These are phyloP conservation scores for Gilbertella persicaria DNA, from an alignment of 371 early-diverging fungal genomes.

Conservation along the genomic window DNA sequence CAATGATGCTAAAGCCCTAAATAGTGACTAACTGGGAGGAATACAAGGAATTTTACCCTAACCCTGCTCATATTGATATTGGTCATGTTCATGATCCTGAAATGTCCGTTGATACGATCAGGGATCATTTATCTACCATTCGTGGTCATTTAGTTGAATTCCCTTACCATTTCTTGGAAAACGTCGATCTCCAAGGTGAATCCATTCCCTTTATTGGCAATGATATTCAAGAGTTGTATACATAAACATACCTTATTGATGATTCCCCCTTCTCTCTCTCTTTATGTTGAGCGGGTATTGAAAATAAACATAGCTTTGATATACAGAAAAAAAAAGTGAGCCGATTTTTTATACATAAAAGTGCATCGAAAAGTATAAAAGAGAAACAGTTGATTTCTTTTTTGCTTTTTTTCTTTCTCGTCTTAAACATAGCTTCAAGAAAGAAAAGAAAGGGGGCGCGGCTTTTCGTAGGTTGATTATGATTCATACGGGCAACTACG, in stretches of 20 bases:
- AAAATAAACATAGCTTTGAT: not conserved
- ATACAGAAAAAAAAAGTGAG: not conserved
- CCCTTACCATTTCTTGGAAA: slow-evolving; percentile 72
- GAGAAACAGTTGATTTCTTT: slow-evolving; percentile 1
- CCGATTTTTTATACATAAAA: slow-evolving; percentile 1
- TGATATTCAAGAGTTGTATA: slow-evolving; percentile 44
- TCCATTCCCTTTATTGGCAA: slow-evolving; percentile 43
- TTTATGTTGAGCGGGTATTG: not conserved
- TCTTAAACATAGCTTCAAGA: too few species aligned
- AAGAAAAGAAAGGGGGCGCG: not conserved
- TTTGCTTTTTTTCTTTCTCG: not conserved
- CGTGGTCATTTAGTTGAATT: slow-evolving; percentile 76
- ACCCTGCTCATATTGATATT: slow-evolving; percentile 40
- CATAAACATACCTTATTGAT: slow-evolving; percentile 31
- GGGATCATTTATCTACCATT: slow-evolving; percentile 48
- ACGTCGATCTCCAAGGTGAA: slow-evolving; percentile 53
- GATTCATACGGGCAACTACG: slow-evolving; percentile 36
- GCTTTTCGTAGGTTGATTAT: slow-evolving; percentile 13
- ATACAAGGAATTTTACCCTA: slow-evolving; percentile 65
- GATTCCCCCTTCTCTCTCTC: not conserved
- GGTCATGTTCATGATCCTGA: slow-evolving; percentile 47
- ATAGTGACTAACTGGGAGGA: slow-evolving; percentile 65
- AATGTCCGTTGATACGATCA: slow-evolving; percentile 49
- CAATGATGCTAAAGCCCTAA: too few species aligned
- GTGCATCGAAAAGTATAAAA: slow-evolving; percentile 9